phyloP scores from a whole-genome alignment of 1,284 basidiomycete genomes.

The Pseudozyma flocculosa region DNA sequence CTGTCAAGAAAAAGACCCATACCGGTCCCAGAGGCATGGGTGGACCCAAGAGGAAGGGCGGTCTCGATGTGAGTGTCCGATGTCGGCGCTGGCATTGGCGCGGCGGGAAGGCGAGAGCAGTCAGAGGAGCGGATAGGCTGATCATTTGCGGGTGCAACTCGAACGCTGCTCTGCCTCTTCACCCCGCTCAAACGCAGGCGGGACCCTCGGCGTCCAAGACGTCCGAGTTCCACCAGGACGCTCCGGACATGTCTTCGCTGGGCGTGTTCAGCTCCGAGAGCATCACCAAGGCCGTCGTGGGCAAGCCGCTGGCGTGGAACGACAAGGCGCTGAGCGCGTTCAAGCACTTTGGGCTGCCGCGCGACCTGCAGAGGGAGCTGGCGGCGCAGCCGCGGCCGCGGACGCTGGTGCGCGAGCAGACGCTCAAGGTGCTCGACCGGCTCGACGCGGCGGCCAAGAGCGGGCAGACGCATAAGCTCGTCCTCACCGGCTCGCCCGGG shows the following conservation, averaged over 20 bases:
- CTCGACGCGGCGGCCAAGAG: constrained; percentile 31
- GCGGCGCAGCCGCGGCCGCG: constrained; percentile 32
- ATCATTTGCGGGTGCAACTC: too few species aligned
- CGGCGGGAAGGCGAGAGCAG: too few species aligned
- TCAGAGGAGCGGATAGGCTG: too few species aligned
- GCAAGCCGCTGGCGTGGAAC: constrained; percentile 39
- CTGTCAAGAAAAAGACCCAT: constrained; percentile 40
- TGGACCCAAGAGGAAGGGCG: constrained; percentile 37
- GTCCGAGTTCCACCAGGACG: constrained; percentile 31
- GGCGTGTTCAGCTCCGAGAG: constrained; percentile 31
- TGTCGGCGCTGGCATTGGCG: too few species aligned
- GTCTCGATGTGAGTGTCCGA: constrained; percentile 23
- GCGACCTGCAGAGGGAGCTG: constrained; percentile 36
- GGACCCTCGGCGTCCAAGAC: constrained; percentile 26
- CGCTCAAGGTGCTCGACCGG: constrained; percentile 41
- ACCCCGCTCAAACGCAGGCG: constrained; percentile 11
- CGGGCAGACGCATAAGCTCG: constrained; percentile 11
- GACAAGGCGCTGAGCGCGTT: constrained; percentile 32
- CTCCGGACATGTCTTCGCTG: constrained; percentile 45
- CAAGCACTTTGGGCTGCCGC: constrained; percentile 41
- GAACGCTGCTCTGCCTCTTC: not conserved
- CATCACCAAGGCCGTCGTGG: constrained; percentile 23
- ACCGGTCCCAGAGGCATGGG: constrained; percentile 41
- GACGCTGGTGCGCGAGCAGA: constrained; percentile 38
- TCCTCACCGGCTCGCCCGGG: constrained; percentile 66